Base-by-base conservation (phyloP, 805 yeast species). In the Zygosaccharomyces kombuchaensis region DNA sequence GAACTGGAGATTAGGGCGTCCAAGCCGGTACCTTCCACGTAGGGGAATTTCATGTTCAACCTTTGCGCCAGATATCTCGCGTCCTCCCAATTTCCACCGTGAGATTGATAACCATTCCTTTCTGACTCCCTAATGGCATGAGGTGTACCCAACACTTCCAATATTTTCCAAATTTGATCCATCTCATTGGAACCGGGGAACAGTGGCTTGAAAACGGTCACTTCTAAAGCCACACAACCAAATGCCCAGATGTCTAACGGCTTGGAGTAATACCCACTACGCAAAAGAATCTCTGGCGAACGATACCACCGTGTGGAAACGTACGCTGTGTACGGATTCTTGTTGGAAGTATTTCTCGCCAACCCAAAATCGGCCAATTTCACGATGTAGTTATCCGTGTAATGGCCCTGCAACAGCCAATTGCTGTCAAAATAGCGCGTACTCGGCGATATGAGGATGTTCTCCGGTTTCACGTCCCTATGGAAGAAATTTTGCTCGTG, bases 401-500 rank as follows among this genome's bases (percentile, higher is more conserved):
- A 54, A 22, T 56, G 54, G 9, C 58, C 60, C 1, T 50, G 46
- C 4, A 45, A 42, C 12, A 65, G 41, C 51, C 64, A 63, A 9
- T 57, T 54, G 51, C 69, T 62, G 62, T 66, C 64, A 61, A 76
- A 83, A 57, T 75, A 84, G 40, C 73, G 73, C 32, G 67, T 64
- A 5, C 83, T 67, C 17, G 82, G 79, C 30, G 81, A 72, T 4
- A 90, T 78, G 54, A 91, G 74, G 21, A 91, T 83, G 65, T 91
- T 91, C 59, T 91, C 97, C 0, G 99, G 98, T 65, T 91, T 91
- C 40, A 91, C 75, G 70, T 91, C 99, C 46, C 99, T 76, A 63
- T 91, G 98, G 47, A 78, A 69, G 53, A 70, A 78, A 22, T 69
- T 66, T 31, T 72, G 68, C 9, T 69, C 66, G 60, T 93, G 99